A percentile compares a stretch with the other conserved stretches of the same genome.
Evolutionary conservation across 2,329 filamentous ascomycete species (phyloP).

Genomic region (Tolypocladium cylindrosporum): DNA sequence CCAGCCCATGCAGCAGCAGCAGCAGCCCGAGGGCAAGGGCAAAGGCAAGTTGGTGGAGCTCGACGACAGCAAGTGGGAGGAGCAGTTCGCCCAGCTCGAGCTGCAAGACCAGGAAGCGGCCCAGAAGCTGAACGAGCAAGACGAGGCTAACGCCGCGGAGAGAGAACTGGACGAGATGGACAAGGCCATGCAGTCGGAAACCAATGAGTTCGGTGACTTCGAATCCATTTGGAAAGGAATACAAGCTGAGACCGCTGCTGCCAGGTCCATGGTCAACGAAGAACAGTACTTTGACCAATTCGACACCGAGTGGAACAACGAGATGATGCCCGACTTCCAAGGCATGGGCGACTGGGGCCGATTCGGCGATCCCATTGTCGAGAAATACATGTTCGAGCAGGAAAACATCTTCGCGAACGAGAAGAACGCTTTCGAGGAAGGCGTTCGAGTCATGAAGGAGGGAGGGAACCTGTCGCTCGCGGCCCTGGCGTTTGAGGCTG

Average conservation of each 20-base stretch:
- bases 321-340: constrained; percentile 47
- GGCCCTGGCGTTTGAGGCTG: constrained; percentile 89
- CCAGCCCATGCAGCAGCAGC: constrained; percentile 35
- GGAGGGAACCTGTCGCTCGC: constrained; percentile 91
- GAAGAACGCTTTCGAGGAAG: constrained; percentile 82
- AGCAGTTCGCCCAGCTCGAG: constrained; percentile 87
- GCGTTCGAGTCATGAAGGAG: constrained; percentile 83
- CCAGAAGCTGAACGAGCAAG: constrained; percentile 37
- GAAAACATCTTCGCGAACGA: constrained; percentile 82
- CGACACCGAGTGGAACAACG: constrained; percentile 69
- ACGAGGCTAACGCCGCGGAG: constrained; percentile 65
- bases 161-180: constrained; percentile 84
- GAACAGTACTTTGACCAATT: constrained; percentile 54
- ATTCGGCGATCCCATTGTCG: constrained; percentile 66
- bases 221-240: constrained; percentile 83
- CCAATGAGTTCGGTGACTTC: constrained; percentile 73
- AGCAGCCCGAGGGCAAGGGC: constrained; percentile 51
- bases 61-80: constrained; percentile 91
- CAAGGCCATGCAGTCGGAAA: constrained; percentile 55
- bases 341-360: constrained; percentile 52
- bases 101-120: constrained; percentile 41
- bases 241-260: constrained; percentile 62
- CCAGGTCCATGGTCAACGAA: constrained; percentile 62
- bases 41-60: constrained; percentile 93
- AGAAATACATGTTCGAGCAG: constrained; percentile 89